Evolutionary conservation across 345 rosid genomes (phyloP).

Genomic region (Pistacia vera): DNA sequence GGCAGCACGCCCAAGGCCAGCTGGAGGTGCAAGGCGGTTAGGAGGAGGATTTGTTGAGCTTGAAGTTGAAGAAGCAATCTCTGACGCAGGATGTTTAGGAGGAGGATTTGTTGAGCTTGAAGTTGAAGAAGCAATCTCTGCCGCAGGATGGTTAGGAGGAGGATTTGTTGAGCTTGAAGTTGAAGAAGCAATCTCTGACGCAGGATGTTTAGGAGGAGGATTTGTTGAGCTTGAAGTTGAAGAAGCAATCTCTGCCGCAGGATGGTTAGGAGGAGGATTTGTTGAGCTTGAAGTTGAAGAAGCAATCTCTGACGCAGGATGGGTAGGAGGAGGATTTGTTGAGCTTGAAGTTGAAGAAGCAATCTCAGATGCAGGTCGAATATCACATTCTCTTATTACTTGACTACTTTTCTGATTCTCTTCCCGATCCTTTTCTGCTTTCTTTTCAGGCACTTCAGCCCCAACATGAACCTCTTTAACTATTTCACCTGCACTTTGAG

Average conservation of each 20-base stretch:
- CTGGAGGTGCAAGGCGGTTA: slow-evolving; percentile 64
- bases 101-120: slow-evolving; percentile 41
- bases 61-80: slow-evolving; percentile 27
- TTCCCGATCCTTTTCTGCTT: slow-evolving; percentile 23
- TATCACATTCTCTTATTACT: slow-evolving; percentile 34
- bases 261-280: background rate
- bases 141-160: slow-evolving; percentile 23
- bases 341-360: slow-evolving; percentile 46
- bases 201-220: slow-evolving; percentile 26
- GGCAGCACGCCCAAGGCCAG: slow-evolving; percentile 91
- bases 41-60: slow-evolving; percentile 38
- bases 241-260: slow-evolving; percentile 5
- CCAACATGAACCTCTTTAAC: slow-evolving; percentile 32
- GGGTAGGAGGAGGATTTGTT: slow-evolving; percentile 32
- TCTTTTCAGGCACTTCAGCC: slow-evolving; percentile 34
- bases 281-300: slow-evolving; percentile 35
- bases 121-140: slow-evolving; percentile 33
- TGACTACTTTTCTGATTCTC: slow-evolving; percentile 23
- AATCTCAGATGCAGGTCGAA: slow-evolving; percentile 16
- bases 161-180: slow-evolving; percentile 39
- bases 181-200: slow-evolving; percentile 17
- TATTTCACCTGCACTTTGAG: slow-evolving; percentile 25
- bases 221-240: slow-evolving; percentile 44
- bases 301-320: slow-evolving; percentile 20
- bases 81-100: slow-evolving; percentile 18